Conservation (phyloP, 1,284 basidiomycete species). For the Naganishia liquefaciens region DNA sequence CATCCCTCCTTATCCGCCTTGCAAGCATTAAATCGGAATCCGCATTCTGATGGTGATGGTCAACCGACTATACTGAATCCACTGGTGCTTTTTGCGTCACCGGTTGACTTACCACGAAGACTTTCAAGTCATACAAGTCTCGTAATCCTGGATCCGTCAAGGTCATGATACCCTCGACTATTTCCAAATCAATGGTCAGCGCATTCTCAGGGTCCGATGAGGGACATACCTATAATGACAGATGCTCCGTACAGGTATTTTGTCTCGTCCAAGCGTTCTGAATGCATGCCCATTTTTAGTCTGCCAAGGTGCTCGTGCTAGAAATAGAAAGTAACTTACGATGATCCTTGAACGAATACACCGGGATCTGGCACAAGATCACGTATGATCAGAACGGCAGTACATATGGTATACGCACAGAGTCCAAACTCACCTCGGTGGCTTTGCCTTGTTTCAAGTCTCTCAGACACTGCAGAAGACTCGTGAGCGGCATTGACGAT, state of each 20-base stretch:
- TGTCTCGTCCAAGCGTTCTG: conserved; percentile 72
- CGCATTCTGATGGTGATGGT: conserved; percentile 56
- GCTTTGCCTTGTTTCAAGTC: conserved; percentile 76
- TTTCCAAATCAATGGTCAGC: not conserved
- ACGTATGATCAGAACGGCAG: too few species aligned
- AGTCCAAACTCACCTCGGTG: conserved; percentile 47
- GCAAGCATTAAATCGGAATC: conserved; percentile 98
- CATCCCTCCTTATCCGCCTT: conserved; percentile 81
- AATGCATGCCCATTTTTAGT: conserved; percentile 20
- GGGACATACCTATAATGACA: conserved; percentile 80
- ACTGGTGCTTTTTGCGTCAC: conserved; percentile 61
- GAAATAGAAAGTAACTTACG: conserved; percentile 51
- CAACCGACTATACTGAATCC: too few species aligned
- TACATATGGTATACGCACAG: too few species aligned
- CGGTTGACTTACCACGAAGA: conserved; percentile 48
- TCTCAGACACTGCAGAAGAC: conserved; percentile 66
- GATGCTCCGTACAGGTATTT: conserved; percentile 93
- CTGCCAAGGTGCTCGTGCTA: not conserved
- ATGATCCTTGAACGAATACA: conserved; percentile 91
- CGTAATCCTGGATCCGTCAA: conserved; percentile 77
- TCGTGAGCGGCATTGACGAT: not conserved
- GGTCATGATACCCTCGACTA: conserved; percentile 89
- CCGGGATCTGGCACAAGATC: conserved; percentile 63
- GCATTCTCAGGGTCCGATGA: not conserved
- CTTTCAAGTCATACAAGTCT: conserved; percentile 87